Evolutionary conservation across 2,329 filamentous ascomycete species (phyloP), one percentile per base, ranked within the genome.

Genomic region (Corynespora cassiicola): DNA sequence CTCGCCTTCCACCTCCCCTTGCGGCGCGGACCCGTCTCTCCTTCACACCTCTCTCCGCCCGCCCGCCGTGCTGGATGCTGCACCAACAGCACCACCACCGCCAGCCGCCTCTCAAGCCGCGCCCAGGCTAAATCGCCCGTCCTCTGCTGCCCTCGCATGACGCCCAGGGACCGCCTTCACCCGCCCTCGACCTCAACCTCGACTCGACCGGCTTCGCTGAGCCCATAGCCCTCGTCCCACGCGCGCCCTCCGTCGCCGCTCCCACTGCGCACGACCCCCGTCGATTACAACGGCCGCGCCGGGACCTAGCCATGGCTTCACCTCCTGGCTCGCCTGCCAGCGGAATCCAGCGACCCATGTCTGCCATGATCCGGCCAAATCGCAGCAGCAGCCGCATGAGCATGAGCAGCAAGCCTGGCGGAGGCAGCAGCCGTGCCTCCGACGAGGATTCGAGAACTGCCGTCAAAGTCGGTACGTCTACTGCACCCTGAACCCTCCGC

Each of bases 381-480:
- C 79, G 89, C 66, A 94, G 88, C 66, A 88, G 79, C 55, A 95
- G 90, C 72, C 87, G 91, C 56, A 77, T 95, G 79, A 95, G 90
- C 74, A 86, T 87, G 75, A 85, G 79, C 59, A 88, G 87, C 73
- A 92, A 87, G 69, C 75, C 78, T 35, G 85, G 84, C 35, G n/a
- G n/a, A n/a, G 84, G 82, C 60, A 84, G 86, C 49, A 95, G 89
- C 72, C 82, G 89, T 63, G 86, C 87, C 16, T 95, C 90, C 0
- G 91, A 96, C 60, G 91, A 96, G 57, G 91, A 96, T 67, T 80
- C 80, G 48, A 91, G 88, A 67, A 96, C 91, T 6, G 88, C 91
- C 17, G 91, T 96, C 72, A 94, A 89, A 92, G 91, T 96, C 66
- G 91, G 91, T 96, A 81, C 59, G 90, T 87, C 37, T n/a, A n/a